These are phyloP conservation scores for Mariannaea elegans DNA, from an alignment of 2,329 filamentous ascomycete genomes.

Conservation along the genomic window DNA sequence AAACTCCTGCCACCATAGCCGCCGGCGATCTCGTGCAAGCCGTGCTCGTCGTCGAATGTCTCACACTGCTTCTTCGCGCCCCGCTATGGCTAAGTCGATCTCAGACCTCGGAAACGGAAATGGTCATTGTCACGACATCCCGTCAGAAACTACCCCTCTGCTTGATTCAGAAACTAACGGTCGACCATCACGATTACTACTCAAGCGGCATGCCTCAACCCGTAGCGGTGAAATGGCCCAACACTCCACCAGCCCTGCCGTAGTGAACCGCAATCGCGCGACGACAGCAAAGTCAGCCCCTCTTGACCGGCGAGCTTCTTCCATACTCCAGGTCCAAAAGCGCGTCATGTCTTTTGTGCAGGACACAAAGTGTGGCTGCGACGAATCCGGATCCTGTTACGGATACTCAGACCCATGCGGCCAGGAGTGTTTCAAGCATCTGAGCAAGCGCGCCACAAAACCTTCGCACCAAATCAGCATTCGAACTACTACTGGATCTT, in stretches of 20 bases:
- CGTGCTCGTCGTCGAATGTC: constrained; percentile 44
- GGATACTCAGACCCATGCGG: constrained; percentile 73
- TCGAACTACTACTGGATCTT: constrained; percentile 53
- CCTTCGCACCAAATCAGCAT: constrained; percentile 50
- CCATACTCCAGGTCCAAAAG: constrained; percentile 63
- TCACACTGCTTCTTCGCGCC: constrained; percentile 36
- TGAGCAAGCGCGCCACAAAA: constrained; percentile 50
- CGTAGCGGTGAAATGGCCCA: constrained; percentile 43
- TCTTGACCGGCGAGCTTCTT: constrained; percentile 61
- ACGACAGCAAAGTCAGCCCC: constrained; percentile 41
- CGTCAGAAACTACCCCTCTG: constrained; percentile 60
- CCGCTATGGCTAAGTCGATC: constrained; percentile 28
- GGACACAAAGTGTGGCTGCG: constrained; percentile 70
- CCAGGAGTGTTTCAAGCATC: constrained; percentile 71
- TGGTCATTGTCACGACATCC: constrained; percentile 30
- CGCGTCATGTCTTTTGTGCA: constrained; percentile 71
- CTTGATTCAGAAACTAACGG: constrained; percentile 46
- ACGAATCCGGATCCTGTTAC: constrained; percentile 67
- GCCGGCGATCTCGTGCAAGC: constrained; percentile 43
- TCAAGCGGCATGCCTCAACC: constrained; percentile 42
- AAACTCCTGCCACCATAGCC: constrained; percentile 34
- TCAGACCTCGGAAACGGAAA: constrained; percentile 32
- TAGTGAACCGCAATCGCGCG: constrained; percentile 36
- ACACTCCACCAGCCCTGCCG: constrained; percentile 36
- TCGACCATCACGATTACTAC: constrained; percentile 28